phyloP scores from a whole-genome alignment of 148 eudicot species.

The Vaccinium darrowii region DNA sequence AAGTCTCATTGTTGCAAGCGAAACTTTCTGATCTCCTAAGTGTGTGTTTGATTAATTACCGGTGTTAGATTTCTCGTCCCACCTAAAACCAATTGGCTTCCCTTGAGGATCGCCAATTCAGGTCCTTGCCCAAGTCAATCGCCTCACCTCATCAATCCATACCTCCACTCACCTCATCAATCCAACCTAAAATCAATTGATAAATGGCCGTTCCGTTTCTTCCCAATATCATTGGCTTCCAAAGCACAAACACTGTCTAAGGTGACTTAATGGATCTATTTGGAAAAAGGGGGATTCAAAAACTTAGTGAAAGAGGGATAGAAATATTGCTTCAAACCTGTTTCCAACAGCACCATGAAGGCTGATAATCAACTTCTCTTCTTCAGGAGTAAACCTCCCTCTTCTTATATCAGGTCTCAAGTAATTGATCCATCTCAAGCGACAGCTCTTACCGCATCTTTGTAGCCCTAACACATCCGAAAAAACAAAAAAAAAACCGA shows the following conservation, averaged over 20 bases:
- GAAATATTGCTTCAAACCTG: constrained; percentile 43
- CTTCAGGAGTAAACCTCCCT: constrained; percentile 82
- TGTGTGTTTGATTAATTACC: neutral
- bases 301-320: neutral
- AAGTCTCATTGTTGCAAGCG: neutral
- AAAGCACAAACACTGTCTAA: neutral
- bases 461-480: constrained; percentile 49
- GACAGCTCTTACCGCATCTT: constrained; percentile 94
- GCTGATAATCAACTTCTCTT: constrained; percentile 84
- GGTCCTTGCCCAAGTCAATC: too few species aligned
- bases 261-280: neutral
- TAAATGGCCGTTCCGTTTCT: neutral
- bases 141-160: too few species aligned
- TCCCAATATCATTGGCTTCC: neutral
- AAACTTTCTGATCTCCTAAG: neutral
- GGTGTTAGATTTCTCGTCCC: neutral
- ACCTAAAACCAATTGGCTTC: too few species aligned
- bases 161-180: too few species aligned
- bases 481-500: neutral
- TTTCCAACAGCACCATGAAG: constrained; percentile 93
- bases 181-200: neutral
- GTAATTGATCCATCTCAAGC: constrained; percentile 93
- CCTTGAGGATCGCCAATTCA: too few species aligned
- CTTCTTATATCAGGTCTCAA: constrained; percentile 87
- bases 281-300: neutral